Conservation (phyloP, 768 basidiomycete species). For the Russula virescens region DNA sequence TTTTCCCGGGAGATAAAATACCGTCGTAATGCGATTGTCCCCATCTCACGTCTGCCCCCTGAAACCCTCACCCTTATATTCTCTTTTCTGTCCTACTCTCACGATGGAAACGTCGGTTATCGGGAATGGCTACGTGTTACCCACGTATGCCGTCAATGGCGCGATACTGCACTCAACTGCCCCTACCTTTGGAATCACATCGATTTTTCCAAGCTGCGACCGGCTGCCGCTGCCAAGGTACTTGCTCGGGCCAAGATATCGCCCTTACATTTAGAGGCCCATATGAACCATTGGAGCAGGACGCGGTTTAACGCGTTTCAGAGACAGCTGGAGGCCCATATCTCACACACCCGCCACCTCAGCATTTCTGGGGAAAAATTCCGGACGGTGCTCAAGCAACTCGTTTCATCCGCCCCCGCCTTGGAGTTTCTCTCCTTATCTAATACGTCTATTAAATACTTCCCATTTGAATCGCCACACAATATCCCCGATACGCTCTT, state of each 20-base stretch:
- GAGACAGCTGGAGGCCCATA: neutral
- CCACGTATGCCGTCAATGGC: constrained; percentile 18
- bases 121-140: constrained; percentile 5
- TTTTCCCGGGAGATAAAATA: neutral
- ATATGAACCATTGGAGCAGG: neutral
- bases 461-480: too few species aligned
- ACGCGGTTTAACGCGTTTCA: neutral
- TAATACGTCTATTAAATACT: too few species aligned
- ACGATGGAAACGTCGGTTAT: neutral
- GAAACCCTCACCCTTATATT: constrained; percentile 7
- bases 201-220: neutral
- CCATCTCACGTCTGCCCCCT: constrained; percentile 9
- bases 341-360: neutral
- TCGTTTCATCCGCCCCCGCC: neutral
- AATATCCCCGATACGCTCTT: neutral
- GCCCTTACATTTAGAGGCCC: neutral
- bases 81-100: neutral
- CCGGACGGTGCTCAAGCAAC: neutral
- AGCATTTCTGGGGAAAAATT: neutral
- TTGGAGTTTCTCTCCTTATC: neutral
- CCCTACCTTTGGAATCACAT: constrained; percentile 12
- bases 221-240: neutral
- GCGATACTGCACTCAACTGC: constrained; percentile 10
- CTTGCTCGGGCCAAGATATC: neutral
- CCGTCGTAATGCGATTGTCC: constrained; percentile 9